Percentiles rank a stretch among this genome's conserved stretches.
Conservation (phyloP, 257 asterid genomes). For the Nicotiana paniculata region DNA sequence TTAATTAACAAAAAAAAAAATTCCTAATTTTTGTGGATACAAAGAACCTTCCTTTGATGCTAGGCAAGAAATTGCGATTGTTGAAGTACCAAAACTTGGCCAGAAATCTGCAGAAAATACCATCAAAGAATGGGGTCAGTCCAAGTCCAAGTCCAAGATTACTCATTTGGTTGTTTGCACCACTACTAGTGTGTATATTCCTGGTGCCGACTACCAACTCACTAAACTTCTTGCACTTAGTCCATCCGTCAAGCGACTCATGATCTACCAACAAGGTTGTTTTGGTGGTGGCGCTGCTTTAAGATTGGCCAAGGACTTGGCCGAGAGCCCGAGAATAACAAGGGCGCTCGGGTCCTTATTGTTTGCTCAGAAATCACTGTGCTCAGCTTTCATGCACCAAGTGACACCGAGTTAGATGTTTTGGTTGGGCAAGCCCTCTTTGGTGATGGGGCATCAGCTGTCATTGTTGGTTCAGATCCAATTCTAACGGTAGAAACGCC, state of each 20-base stretch:
- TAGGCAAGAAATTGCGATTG: too few relatives aligned
- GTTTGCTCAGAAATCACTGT: constrained; percentile 7
- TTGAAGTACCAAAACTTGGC: too few relatives aligned
- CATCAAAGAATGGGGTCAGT: too few relatives aligned
- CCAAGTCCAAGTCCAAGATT: too few relatives aligned
- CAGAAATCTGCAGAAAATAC: too few relatives aligned
- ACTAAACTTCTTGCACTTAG: constrained; percentile 1
- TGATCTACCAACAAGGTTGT: constrained; percentile 22
- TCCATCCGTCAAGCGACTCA: neutral
- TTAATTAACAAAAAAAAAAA: too few relatives aligned
- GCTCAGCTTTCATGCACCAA: constrained; percentile 2
- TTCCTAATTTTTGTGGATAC: too few relatives aligned
- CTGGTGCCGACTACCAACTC: too few relatives aligned
- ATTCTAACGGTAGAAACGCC: neutral
- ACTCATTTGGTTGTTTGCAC: too few relatives aligned
- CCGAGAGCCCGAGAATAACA: neutral
- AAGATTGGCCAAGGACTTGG: neutral
- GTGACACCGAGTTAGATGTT: constrained; percentile 1
- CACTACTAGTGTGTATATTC: too few relatives aligned
- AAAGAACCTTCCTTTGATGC: too few relatives aligned
- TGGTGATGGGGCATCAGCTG: constrained; percentile 2
- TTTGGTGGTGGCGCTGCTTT: constrained; percentile 4
- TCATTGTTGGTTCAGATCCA: constrained; percentile 16
- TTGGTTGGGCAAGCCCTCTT: constrained; percentile 11
- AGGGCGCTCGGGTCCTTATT: neutral